phyloP scores from a whole-genome alignment of 129 eudicot species.

The Centaurea solstitialis region DNA sequence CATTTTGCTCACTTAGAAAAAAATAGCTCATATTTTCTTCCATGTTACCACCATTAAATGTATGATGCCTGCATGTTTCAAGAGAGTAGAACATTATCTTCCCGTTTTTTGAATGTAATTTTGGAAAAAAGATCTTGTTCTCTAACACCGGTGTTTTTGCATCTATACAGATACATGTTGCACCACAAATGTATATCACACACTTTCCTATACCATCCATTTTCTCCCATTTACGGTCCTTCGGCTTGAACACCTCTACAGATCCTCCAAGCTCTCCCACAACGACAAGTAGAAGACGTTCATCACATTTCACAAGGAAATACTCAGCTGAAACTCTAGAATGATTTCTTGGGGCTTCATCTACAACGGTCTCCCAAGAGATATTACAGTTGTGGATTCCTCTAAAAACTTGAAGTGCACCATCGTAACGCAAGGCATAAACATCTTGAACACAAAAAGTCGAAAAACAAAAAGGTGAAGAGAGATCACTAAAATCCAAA shows the following conservation, averaged over 20 bases:
- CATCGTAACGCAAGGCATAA: no score
- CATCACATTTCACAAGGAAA: not conserved
- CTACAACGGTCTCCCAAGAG: not conserved
- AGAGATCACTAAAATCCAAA: no score
- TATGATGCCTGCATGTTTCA: not conserved
- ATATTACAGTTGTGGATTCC: no score
- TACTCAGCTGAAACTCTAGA: not conserved
- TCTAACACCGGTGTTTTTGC: not conserved
- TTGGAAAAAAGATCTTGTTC: not conserved
- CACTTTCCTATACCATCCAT: not conserved
- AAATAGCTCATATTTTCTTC: no score
- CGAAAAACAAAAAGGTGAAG: no score
- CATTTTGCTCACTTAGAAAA: not conserved
- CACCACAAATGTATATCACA: not conserved
- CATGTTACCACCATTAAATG: not conserved
- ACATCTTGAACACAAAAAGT: no score
- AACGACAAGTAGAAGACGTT: not conserved
- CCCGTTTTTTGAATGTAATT: no score
- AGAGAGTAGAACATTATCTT: not conserved
- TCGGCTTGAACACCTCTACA: not conserved
- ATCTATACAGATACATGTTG: not conserved
- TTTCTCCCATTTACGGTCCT: not conserved
- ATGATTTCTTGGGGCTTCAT: not conserved
- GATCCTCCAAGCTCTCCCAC: not conserved
- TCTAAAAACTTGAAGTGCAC: no score